phyloP scores from a whole-genome alignment of 169 alveolate species.

The Cryptosporidium sp. region DNA sequence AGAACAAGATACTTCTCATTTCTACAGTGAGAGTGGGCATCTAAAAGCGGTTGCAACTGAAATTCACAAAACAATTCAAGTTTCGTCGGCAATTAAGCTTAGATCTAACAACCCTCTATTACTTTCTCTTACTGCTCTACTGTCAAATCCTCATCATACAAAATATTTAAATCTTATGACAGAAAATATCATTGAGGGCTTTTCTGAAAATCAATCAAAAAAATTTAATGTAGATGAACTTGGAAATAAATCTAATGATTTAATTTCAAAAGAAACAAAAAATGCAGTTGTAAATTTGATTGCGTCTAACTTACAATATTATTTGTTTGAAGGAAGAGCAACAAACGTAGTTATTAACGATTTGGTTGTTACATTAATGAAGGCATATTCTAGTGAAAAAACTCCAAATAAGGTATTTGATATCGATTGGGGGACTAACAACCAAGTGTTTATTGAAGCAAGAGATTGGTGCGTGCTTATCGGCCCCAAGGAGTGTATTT shows the following conservation, averaged over 20 bases:
- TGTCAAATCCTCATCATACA: constrained; percentile 72
- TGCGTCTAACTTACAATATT: constrained; percentile 61
- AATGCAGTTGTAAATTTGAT: constrained; percentile 25
- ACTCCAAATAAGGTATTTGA: constrained; percentile 4
- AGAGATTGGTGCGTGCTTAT: constrained; percentile 72
- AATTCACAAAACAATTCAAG: constrained; percentile 37
- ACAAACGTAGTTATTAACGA: constrained; percentile 41
- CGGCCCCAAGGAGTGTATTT: constrained; percentile 69
- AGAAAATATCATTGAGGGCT: background rate
- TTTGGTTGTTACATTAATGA: constrained; percentile 56
- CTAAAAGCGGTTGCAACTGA: constrained; percentile 4
- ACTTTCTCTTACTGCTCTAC: constrained; percentile 68
- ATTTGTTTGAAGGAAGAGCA: constrained; percentile 52
- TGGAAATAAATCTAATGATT: constrained; percentile 7
- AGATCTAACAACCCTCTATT: constrained; percentile 43
- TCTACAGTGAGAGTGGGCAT: background rate
- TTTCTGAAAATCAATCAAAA: background rate
- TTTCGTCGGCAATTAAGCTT: constrained; percentile 32
- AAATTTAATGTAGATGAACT: background rate
- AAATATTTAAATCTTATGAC: constrained; percentile 47
- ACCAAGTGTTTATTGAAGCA: constrained; percentile 73
- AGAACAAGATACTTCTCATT: constrained; percentile 20
- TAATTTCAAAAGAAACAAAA: constrained; percentile 4
- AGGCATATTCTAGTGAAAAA: constrained; percentile 32
- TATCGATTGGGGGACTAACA: constrained; percentile 6